phyloP scores from a whole-genome alignment of 179 eudicot genomes.

The Kewa caespitosa region DNA sequence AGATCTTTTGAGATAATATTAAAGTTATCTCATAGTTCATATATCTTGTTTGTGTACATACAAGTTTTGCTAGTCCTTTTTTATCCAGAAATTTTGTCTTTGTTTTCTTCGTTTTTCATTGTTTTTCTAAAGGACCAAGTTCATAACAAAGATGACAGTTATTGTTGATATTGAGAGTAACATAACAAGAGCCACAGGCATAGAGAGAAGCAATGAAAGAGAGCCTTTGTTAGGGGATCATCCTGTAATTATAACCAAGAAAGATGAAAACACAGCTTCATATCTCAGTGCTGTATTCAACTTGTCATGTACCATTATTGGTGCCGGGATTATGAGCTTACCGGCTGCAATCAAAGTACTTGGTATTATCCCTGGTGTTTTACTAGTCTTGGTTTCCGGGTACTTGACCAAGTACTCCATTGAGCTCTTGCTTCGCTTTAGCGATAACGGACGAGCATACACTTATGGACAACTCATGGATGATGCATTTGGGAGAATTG shows the following conservation, averaged over 20 bases:
- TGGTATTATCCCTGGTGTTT: constrained; percentile 41
- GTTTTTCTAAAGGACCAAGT: not conserved
- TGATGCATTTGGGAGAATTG: constrained; percentile 38
- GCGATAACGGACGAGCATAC: constrained; percentile 31
- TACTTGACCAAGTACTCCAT: constrained; percentile 39
- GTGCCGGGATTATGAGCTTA: constrained; percentile 51
- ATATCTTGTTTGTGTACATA: not conserved
- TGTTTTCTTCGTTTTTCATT: not conserved
- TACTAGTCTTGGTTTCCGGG: constrained; percentile 35
- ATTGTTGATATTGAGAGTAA: constrained; percentile 27
- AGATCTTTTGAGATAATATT: not conserved
- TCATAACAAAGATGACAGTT: constrained; percentile 16
- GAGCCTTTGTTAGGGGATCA: constrained; percentile 24
- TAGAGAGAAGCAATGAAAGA: constrained; percentile 2
- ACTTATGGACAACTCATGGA: constrained; percentile 44
- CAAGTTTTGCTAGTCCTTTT: not conserved
- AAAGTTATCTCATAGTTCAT: not conserved
- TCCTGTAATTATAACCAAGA: constrained; percentile 22
- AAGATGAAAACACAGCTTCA: constrained; percentile 34
- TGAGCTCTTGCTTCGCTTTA: constrained; percentile 41
- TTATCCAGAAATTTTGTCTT: not conserved
- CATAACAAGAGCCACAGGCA: not conserved
- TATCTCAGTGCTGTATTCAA: constrained; percentile 39
- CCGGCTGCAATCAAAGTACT: constrained; percentile 50
- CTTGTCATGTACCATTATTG: constrained; percentile 46